Conservation (phyloP, 2,329 filamentous ascomycete species). For the Fusarium concolor region DNA sequence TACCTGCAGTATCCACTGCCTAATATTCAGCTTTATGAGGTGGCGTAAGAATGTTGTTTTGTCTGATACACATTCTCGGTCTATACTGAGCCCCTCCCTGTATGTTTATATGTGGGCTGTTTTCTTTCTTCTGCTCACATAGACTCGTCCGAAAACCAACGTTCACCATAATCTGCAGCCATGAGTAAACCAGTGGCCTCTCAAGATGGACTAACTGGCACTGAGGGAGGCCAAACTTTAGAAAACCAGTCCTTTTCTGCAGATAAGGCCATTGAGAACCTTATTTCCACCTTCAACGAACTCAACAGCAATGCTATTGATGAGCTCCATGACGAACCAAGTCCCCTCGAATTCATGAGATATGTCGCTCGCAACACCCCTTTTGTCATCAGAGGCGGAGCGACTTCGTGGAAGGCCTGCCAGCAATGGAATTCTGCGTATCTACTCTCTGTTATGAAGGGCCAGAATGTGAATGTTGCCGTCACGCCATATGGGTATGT, state of each 20-base stretch:
- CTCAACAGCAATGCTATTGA: constrained; percentile 73
- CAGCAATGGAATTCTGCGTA: constrained; percentile 72
- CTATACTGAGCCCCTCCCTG: neutral
- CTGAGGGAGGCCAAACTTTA: neutral
- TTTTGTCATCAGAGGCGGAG: constrained; percentile 76
- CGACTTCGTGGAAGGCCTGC: constrained; percentile 71
- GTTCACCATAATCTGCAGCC: neutral
- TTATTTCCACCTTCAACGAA: constrained; percentile 78
- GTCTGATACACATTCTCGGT: neutral
- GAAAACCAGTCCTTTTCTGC: neutral
- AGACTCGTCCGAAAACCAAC: neutral
- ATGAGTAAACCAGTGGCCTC: constrained; percentile 1
- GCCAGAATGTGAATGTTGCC: constrained; percentile 76
- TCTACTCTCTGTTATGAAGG: constrained; percentile 65
- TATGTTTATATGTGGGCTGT: neutral
- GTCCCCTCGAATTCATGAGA: constrained; percentile 82
- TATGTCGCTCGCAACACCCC: constrained; percentile 79
- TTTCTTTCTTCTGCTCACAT: neutral
- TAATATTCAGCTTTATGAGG: neutral
- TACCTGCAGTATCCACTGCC: neutral
- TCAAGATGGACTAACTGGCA: neutral
- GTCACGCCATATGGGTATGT: constrained; percentile 79
- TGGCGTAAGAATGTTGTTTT: neutral
- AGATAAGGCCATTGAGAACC: constrained; percentile 51
- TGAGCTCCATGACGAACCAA: constrained; percentile 73